phyloP scores from a whole-genome alignment of 768 basidiomycete species.

The Lactarius hatsudake region DNA sequence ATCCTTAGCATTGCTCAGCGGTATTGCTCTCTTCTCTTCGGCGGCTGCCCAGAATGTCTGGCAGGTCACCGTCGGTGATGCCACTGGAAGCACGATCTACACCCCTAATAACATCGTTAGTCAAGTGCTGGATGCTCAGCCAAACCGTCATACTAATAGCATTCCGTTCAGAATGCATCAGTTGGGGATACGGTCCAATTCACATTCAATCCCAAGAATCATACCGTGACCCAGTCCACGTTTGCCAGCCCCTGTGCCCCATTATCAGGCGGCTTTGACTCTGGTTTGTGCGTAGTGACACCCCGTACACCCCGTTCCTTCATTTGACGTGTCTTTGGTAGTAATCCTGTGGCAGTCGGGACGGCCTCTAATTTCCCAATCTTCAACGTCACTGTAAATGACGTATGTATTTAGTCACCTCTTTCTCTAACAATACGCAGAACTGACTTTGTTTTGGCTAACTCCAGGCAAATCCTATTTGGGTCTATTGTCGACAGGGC shows the following conservation, averaged over 20 bases:
- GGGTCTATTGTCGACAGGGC: slow-evolving; percentile 31
- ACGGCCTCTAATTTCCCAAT: slow-evolving; percentile 16
- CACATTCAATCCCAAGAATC: slow-evolving; percentile 33
- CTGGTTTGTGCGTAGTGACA: slow-evolving; percentile 32
- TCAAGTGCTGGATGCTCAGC: neutral
- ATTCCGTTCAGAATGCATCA: slow-evolving; percentile 15
- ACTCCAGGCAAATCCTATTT: slow-evolving; percentile 27
- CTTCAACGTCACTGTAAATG: slow-evolving; percentile 31
- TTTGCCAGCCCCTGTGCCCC: slow-evolving; percentile 33
- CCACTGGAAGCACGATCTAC: slow-evolving; percentile 6
- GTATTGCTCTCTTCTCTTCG: slow-evolving; percentile 9
- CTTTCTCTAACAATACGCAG: neutral
- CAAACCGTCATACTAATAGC: neutral
- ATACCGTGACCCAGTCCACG: slow-evolving; percentile 33
- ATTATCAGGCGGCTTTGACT: slow-evolving; percentile 30
- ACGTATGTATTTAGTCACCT: slow-evolving; percentile 19
- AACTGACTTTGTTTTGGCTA: neutral
- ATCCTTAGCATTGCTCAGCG: neutral
- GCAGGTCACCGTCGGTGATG: slow-evolving; percentile 13
- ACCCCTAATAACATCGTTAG: slow-evolving; percentile 13
- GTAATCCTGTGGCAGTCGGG: slow-evolving; percentile 30
- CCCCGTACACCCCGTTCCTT: no score
- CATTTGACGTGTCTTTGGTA: slow-evolving; percentile 5
- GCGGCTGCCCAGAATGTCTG: neutral
- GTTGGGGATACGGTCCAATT: slow-evolving; percentile 31